phyloP scores from a whole-genome alignment of 2,329 filamentous ascomycete species.

The Esteya vermicola region DNA sequence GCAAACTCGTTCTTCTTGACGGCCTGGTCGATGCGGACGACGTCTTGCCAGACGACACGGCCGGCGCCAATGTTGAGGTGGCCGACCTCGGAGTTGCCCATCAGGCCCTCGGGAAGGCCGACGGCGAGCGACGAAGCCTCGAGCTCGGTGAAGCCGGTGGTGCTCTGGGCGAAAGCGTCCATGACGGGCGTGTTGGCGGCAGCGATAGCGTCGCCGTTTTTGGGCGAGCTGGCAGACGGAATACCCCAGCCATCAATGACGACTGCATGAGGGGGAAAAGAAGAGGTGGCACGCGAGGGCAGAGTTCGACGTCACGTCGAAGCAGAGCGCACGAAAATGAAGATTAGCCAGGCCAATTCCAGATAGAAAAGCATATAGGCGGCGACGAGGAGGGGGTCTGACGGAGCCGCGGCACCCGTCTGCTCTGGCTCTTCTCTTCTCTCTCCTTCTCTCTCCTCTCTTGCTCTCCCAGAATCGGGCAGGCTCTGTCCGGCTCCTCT shows the following conservation, averaged over 20 bases:
- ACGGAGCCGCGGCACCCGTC: not conserved
- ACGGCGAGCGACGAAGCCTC: constrained; percentile 94
- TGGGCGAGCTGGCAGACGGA: constrained; percentile 63
- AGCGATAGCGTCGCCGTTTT: constrained; percentile 88
- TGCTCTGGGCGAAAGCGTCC: constrained; percentile 75
- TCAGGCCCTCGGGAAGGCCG: constrained; percentile 87
- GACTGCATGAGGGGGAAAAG: no score
- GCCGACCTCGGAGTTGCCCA: constrained; percentile 98
- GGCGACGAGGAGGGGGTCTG: constrained; percentile 26
- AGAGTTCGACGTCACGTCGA: no score
- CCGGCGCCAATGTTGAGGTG: constrained; percentile 98
- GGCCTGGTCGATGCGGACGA: constrained; percentile 87
- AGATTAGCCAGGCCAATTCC: constrained; percentile 45
- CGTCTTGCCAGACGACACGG: constrained; percentile 95
- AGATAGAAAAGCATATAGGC: constrained; percentile 41
- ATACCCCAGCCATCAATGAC: constrained; percentile 99
- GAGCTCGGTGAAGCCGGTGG: constrained; percentile 78
- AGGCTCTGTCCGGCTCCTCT: not conserved
- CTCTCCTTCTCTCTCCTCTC: not conserved
- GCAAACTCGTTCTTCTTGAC: constrained; percentile 75
- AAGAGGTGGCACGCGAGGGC: no score
- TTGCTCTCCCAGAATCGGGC: not conserved
- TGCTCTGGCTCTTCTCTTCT: not conserved
- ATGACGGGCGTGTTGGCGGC: constrained; percentile 87
- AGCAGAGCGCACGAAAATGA: constrained; percentile 29